Base-by-base conservation (phyloP, 495 filamentous ascomycete genomes). In the Aspergillus asperescens region DNA sequence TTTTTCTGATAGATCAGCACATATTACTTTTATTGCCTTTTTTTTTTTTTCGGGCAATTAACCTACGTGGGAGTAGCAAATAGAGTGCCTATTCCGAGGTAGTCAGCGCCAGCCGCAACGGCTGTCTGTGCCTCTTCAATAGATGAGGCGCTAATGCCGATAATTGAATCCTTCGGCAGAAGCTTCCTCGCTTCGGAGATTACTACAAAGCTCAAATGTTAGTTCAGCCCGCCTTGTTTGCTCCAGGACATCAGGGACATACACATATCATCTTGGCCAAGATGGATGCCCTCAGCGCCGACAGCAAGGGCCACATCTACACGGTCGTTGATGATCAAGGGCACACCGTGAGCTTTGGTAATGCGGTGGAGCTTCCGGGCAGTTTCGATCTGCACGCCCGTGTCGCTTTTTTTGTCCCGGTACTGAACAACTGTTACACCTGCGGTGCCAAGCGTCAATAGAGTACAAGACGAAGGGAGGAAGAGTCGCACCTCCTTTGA, bases 211-310 rank as follows among this genome's bases (percentile, higher is more conserved):
- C 22, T 57, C 12, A 56, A 50, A 23, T 35, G 28, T 24, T 51
- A 9, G 20, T 55, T 58, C 28, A 35, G 5, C n/a, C n/a, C n/a
- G n/a, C n/a, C n/a, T n/a, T n/a, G n/a, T n/a, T n/a, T n/a, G n/a
- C n/a, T 4, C 18, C 31, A 44, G 23, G 40, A 4, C 27, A 46
- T 12, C 32, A 18, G 23, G n/a, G 28, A 64, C 78, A 48, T 67
- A 90, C 88, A 78, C 75, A 95, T 84, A 69, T 98, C 92, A 79
- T 95, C 89, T 68, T 96, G 92, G 25, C 93, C 92, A 34, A 98
- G 77, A 67, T 98, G 92, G 12, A 96, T 87, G 38, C 93, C 93
- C 64, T 96, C 92, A 32, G 85, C 90, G 5, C 83, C 86, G 37
- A 88, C 79, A 13, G 89, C 93, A 23, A 93, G 74, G 19, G 90